A percentile compares a stretch with the other conserved stretches of the same genome.
phyloP scores from a whole-genome alignment of 352 stramenopile species.

The Globisporangium polare region DNA sequence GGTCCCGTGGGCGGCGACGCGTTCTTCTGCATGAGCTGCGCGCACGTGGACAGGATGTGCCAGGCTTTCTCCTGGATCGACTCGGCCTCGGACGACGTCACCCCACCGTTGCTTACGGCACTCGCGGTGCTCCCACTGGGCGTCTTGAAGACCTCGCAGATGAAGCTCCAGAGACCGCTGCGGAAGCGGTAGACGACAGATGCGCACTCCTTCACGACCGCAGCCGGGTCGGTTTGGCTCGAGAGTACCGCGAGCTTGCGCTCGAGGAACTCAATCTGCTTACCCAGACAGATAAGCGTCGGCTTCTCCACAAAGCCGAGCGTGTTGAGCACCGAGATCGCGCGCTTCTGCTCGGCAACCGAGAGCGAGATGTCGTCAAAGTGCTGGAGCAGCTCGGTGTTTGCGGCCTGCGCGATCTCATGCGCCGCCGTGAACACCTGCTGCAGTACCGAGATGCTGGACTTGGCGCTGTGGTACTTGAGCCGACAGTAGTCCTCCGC shows the following conservation, averaged over 20 bases:
- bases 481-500: slow-evolving; percentile 67
- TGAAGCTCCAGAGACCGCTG: slow-evolving; percentile 63
- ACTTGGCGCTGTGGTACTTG: slow-evolving; percentile 63
- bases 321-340: slow-evolving; percentile 51
- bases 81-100: slow-evolving; percentile 67
- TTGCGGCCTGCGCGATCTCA: slow-evolving; percentile 55
- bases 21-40: slow-evolving; percentile 48
- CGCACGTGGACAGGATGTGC: slow-evolving; percentile 44
- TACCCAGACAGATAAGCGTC: slow-evolving; percentile 56
- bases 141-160: slow-evolving; percentile 72
- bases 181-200: slow-evolving; percentile 60
- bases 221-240: slow-evolving; percentile 19
- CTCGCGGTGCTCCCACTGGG: slow-evolving; percentile 20
- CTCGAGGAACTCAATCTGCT: slow-evolving; percentile 67
- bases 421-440: slow-evolving; percentile 52
- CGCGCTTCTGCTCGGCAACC: slow-evolving; percentile 59
- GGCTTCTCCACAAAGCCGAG: slow-evolving; percentile 64
- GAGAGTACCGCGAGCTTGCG: slow-evolving; percentile 36
- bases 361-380: slow-evolving; percentile 64
- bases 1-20: slow-evolving; percentile 32
- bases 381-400: slow-evolving; percentile 50
- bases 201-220: slow-evolving; percentile 52
- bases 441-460: slow-evolving; percentile 55
- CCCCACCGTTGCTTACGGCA: slow-evolving; percentile 15
- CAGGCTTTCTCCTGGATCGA: slow-evolving; percentile 59